These are phyloP conservation scores for Yamadazyma olivae DNA, from an alignment of 805 yeast species.

Conservation along the genomic window DNA sequence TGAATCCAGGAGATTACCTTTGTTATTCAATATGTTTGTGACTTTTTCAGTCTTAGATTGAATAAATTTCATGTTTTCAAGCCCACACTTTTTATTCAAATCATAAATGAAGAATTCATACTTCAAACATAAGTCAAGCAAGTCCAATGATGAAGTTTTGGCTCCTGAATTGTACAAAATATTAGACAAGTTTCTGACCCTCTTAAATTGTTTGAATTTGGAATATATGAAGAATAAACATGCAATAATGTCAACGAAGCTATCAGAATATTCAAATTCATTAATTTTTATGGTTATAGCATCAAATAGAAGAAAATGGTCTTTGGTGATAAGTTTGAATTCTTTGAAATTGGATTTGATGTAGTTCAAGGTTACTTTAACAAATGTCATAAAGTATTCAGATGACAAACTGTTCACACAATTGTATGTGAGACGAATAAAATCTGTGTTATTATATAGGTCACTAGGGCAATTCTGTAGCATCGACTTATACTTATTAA, in stretches of 20 bases:
- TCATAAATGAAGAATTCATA: constrained; percentile 28
- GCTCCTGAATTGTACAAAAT: constrained; percentile 41
- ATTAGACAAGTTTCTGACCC: constrained; percentile 47
- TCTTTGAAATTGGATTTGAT: neutral
- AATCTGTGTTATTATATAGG: neutral
- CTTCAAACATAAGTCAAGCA: constrained; percentile 22
- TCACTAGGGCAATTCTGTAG: neutral
- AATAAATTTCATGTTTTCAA: no score
- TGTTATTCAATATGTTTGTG: no score
- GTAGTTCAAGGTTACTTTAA: neutral
- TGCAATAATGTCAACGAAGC: constrained; percentile 1
- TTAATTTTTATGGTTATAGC: neutral
- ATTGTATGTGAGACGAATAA: neutral
- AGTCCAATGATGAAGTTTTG: constrained; percentile 9
- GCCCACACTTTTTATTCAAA: no score
- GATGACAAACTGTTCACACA: neutral
- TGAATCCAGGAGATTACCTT: no score
- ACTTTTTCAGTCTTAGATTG: no score
- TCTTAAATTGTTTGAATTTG: constrained; percentile 28
- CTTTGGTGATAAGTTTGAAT: constrained; percentile 1
- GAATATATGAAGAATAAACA: constrained; percentile 10
- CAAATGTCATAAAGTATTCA: neutral
- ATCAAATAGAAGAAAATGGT: constrained; percentile 4
- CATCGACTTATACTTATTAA: neutral
- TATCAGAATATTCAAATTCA: neutral